Evolutionary conservation across 2,329 filamentous ascomycete species (phyloP).

Genomic region (Meredithiella fracta): DNA sequence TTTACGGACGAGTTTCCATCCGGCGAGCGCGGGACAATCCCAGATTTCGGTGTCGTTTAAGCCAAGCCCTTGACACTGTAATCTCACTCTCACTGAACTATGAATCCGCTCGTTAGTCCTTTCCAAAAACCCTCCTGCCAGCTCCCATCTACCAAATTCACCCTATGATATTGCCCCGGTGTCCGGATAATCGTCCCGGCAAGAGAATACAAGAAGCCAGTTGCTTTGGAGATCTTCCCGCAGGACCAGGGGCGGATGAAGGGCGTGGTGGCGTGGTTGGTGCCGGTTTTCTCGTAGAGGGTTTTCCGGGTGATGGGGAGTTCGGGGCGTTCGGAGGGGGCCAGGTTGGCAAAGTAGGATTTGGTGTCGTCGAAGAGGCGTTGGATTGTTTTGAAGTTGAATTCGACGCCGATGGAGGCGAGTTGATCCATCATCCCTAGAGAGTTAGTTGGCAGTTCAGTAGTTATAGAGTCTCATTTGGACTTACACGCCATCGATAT

Average conservation of each 20-base stretch:
- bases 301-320: slow-evolving; percentile 29
- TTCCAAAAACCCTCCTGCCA: slow-evolving; percentile 26
- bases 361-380: slow-evolving; percentile 14
- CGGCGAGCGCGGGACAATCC: slow-evolving; percentile 28
- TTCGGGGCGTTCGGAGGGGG: slow-evolving; percentile 34
- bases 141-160: slow-evolving; percentile 25
- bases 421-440: slow-evolving; percentile 42
- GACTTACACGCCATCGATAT: slow-evolving; percentile 26
- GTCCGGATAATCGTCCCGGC: slow-evolving; percentile 27
- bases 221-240: slow-evolving; percentile 27
- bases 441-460: neutral
- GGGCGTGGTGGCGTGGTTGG: neutral
- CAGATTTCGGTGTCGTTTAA: slow-evolving; percentile 33
- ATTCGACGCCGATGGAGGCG: slow-evolving; percentile 34
- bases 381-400: slow-evolving; percentile 25
- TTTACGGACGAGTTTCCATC: slow-evolving; percentile 25
- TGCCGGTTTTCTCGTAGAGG: neutral
- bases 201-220: slow-evolving; percentile 28
- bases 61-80: slow-evolving; percentile 33
- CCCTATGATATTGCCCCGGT: slow-evolving; percentile 32
- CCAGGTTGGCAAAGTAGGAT: slow-evolving; percentile 19
- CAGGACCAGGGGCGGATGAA: slow-evolving; percentile 30
- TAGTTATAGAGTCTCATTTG: too few relatives aligned
- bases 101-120: slow-evolving; percentile 41
- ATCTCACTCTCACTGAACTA: slow-evolving; percentile 35